phyloP scores from a whole-genome alignment of 2,329 filamentous ascomycete genomes.

The Paraphoma chrysanthemicola region DNA sequence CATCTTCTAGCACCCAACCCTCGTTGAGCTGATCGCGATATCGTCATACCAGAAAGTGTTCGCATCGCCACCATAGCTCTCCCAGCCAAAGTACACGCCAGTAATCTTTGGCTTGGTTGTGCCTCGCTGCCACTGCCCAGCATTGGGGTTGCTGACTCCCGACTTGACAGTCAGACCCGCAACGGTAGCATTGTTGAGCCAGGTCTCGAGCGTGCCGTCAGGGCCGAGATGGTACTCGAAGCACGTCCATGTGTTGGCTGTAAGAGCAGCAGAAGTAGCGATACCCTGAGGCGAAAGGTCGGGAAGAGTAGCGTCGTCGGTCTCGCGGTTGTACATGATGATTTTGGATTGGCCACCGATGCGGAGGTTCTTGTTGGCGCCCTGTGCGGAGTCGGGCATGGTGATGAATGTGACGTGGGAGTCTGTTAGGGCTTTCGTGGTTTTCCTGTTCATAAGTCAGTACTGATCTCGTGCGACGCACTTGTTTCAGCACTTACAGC shows the following conservation, averaged over 20 bases:
- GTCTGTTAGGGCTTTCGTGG: conserved; percentile 63
- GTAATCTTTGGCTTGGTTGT: conserved; percentile 60
- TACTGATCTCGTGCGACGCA: not conserved
- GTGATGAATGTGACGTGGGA: conserved; percentile 70
- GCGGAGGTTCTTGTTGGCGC: conserved; percentile 65
- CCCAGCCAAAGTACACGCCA: conserved; percentile 68
- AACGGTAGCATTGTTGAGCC: conserved; percentile 62
- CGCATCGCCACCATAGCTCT: conserved; percentile 65
- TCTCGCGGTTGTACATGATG: conserved; percentile 70
- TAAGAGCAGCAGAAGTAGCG: conserved; percentile 60
- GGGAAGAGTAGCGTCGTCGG: conserved; percentile 67
- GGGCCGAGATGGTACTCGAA: conserved; percentile 67
- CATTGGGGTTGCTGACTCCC: conserved; percentile 60
- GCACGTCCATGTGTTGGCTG: conserved; percentile 62
- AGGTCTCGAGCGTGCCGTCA: conserved; percentile 67
- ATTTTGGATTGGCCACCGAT: conserved; percentile 68
- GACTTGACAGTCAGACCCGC: conserved; percentile 59
- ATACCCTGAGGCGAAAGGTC: conserved; percentile 67
- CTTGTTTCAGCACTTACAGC: conserved; percentile 54
- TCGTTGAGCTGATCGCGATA: conserved; percentile 56
- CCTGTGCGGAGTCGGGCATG: conserved; percentile 66
- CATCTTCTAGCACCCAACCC: conserved; percentile 56
- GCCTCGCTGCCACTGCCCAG: conserved; percentile 61
- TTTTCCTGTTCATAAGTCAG: conserved; percentile 53
- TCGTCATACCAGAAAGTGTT: conserved; percentile 72